Evolutionary conservation across 805 yeast genomes (phyloP).

Genomic region (Spathaspora sp.): DNA sequence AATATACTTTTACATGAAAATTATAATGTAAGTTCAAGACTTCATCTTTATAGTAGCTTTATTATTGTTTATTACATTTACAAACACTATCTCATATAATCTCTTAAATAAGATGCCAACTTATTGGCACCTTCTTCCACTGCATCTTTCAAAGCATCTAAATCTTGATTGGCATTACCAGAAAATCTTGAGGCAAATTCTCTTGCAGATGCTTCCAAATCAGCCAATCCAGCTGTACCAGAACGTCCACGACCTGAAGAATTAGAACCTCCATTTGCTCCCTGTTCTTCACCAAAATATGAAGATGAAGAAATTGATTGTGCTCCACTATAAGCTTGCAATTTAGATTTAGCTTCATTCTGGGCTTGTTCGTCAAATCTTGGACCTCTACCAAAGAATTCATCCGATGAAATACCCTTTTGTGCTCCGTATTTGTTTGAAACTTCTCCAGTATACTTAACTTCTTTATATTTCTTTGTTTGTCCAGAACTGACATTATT

Average conservation of each 20-base stretch:
- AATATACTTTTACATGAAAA: too few species aligned
- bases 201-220: conserved; percentile 56
- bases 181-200: conserved; percentile 67
- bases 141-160: conserved; percentile 85
- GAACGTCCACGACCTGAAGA: conserved; percentile 9
- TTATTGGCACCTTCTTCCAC: conserved; percentile 92
- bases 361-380: conserved; percentile 73
- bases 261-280: conserved; percentile 7
- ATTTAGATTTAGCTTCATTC: conserved; percentile 75
- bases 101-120: conserved; percentile 80
- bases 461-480: conserved; percentile 46
- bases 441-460: conserved; percentile 70
- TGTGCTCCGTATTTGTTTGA: conserved; percentile 78
- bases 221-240: conserved; percentile 25
- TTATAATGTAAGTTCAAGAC: too few species aligned
- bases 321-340: conserved; percentile 81
- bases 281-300: conserved; percentile 81
- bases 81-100: conserved; percentile 54
- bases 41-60: neutral
- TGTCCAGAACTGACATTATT: conserved; percentile 35
- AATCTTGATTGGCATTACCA: conserved; percentile 81
- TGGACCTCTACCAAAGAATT: conserved; percentile 83
- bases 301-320: conserved; percentile 88
- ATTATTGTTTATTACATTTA: neutral
- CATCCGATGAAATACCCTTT: conserved; percentile 95